phyloP scores from a whole-genome alignment of 306 rosid genomes.

The Chamaecrista fasciculata region DNA sequence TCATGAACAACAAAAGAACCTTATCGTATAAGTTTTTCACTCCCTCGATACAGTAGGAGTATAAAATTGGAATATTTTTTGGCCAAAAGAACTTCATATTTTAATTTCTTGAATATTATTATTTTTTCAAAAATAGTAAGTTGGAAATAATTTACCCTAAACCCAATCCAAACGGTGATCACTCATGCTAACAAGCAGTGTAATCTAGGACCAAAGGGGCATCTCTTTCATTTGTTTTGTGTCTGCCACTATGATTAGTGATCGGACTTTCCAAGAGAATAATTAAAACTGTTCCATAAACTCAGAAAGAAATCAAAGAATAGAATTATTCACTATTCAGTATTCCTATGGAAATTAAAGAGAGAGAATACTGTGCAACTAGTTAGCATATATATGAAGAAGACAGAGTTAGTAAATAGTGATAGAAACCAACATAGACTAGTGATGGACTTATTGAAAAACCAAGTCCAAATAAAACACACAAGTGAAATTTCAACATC shows the following conservation, averaged over 20 bases:
- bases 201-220: too few relatives aligned
- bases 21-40: background rate
- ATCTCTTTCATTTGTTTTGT: background rate
- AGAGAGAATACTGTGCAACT: background rate
- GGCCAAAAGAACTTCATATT: background rate
- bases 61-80: background rate
- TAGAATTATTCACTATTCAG: too few relatives aligned
- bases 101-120: too few relatives aligned
- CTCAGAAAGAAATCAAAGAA: conserved; percentile 16
- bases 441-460: background rate
- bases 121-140: too few relatives aligned
- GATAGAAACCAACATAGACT: background rate
- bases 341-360: background rate
- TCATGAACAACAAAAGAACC: background rate
- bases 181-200: too few relatives aligned
- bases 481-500: conserved; percentile 6
- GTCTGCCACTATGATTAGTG: background rate
- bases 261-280: background rate
- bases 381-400: too few relatives aligned
- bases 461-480: conserved; percentile 2
- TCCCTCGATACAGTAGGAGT: background rate
- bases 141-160: too few relatives aligned
- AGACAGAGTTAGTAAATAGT: too few relatives aligned
- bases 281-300: background rate
- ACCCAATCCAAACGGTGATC: too few relatives aligned